A percentile compares a stretch with the other conserved stretches of the same genome.
phyloP scores from a whole-genome alignment of 176 grass and related monocot species.

The Tillandsia leiboldiana region DNA sequence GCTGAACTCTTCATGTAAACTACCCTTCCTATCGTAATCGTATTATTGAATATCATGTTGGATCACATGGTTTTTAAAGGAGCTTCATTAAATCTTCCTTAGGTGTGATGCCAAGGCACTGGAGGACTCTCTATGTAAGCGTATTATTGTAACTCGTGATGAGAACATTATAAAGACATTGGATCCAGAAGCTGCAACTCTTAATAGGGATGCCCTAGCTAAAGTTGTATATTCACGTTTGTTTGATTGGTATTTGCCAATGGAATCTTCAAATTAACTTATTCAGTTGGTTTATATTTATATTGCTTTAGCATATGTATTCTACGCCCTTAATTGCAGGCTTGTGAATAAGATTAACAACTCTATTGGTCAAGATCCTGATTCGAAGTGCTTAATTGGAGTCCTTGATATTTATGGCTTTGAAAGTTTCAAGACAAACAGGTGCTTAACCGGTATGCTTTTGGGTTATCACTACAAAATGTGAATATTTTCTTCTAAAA shows the following conservation, averaged over 20 bases:
- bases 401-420: conserved; percentile 99
- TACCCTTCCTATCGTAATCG: conserved; percentile 12
- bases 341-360: conserved; percentile 92
- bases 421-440: conserved; percentile 99
- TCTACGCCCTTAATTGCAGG: conserved; percentile 39
- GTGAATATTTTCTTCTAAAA: not conserved
- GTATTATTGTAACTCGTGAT: conserved; percentile 87
- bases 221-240: conserved; percentile 87
- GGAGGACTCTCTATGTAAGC: conserved; percentile 84
- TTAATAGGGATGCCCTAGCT: conserved; percentile 88
- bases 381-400: conserved; percentile 86
- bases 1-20: conserved; percentile 86
- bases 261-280: conserved; percentile 9
- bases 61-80: conserved; percentile 1
- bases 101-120: conserved; percentile 83
- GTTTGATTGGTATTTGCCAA: conserved; percentile 78
- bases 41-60: not conserved
- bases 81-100: not conserved
- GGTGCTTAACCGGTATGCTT: conserved; percentile 76
- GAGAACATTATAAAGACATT: conserved; percentile 89
- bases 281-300: not conserved
- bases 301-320: not conserved
- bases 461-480: conserved; percentile 16
- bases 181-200: conserved; percentile 56
- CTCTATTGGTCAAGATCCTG: conserved; percentile 94